Base-by-base conservation (phyloP, 2,329 filamentous ascomycete genomes). In the Amylocarpus encephaloides region DNA sequence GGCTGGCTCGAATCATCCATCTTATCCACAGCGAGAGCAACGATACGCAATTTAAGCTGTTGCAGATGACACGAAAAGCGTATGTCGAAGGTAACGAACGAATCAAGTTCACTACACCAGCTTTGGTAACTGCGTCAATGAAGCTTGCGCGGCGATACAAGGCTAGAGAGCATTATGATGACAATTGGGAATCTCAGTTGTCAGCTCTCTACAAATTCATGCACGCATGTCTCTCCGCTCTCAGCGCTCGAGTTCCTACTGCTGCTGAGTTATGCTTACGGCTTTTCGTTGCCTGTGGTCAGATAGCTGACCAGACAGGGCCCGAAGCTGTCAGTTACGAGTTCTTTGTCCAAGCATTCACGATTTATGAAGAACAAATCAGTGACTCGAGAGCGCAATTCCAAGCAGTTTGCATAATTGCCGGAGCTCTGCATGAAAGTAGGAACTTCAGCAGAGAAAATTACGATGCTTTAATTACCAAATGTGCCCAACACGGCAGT, bases 291-390 rank as follows among this genome's bases (percentile, higher is more conserved):
- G 83, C 88, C 38, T 94, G 90, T 64, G 93, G 93, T 18, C 91
- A 96, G 71, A 86, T 94, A 30, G 91, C 93, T 10, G 91, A 96
- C 62, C 85, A 93, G 68, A 88, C 83, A 10, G 87, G 86, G 2
- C 94, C 95, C 60, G 92, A 98, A 67, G 93, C 98, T 70, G 89
- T 95, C 38, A 87, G 90, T 10, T 98, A 98, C 67, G 93, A 98
- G 66, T 98, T 94, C 73, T 97, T 96, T 62, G 93, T 93, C 0
- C 93, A 98, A 68, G 92, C 93, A 0, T 98, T 98, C 62, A 97
- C 92, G 0, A 89, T 97, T 7, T 98, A 98, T 65, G 93, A 98
- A 66, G 93, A 98, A 68, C 86, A 89, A 0, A 87, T 98, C 56
- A 93, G 89, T 54, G 94, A 98, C 67, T 95, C 90, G 13, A 85